Evolutionary conservation across 257 asterid species (phyloP).

Genomic region (Nicotiana obtusifolia): DNA sequence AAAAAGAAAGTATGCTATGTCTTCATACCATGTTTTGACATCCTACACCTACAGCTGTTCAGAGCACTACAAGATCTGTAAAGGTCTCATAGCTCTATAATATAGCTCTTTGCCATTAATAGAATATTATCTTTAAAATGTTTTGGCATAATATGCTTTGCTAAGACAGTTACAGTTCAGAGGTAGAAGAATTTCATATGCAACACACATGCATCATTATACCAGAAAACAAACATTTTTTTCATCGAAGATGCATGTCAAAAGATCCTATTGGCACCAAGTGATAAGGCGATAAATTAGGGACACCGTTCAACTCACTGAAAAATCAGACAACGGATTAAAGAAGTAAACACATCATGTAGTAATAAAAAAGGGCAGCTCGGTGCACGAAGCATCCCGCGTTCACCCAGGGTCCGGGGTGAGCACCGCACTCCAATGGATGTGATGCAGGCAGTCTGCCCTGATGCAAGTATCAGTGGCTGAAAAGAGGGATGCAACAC

Average conservation of each 20-base stretch:
- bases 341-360: neutral
- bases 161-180: neutral
- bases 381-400: too few species aligned
- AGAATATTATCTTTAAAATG: neutral
- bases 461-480: too few species aligned
- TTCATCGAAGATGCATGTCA: neutral
- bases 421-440: too few species aligned
- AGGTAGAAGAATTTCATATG: neutral
- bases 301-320: neutral
- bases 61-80: neutral
- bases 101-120: neutral
- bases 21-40: neutral
- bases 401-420: too few species aligned
- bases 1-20: neutral
- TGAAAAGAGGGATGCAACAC: too few species aligned
- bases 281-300: neutral
- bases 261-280: neutral
- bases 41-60: neutral
- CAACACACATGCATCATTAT: neutral
- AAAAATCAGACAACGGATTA: neutral
- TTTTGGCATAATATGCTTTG: neutral
- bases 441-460: too few species aligned
- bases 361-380: too few species aligned
- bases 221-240: neutral
- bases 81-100: neutral